phyloP scores from a whole-genome alignment of 2,329 filamentous ascomycete species.

The Aspergillus viridinutans region DNA sequence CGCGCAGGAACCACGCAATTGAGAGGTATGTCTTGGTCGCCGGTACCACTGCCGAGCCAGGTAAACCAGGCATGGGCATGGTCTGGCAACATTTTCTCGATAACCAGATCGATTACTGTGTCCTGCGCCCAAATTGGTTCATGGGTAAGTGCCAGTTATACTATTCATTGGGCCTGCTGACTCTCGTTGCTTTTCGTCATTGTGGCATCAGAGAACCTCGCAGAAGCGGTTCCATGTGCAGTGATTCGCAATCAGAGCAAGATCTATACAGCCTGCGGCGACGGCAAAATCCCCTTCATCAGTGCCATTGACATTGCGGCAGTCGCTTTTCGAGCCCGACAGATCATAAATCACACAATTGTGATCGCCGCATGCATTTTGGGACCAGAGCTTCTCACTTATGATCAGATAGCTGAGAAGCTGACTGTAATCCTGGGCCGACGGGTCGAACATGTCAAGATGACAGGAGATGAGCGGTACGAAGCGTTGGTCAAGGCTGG shows the following conservation, averaged over 20 bases:
- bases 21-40: conserved; percentile 46
- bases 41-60: conserved; percentile 34
- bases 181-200: neutral
- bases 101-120: conserved; percentile 40
- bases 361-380: conserved; percentile 36
- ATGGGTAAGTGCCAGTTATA: conserved; percentile 29
- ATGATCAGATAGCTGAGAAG: conserved; percentile 24
- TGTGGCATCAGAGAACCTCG: conserved; percentile 42
- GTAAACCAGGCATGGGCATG: conserved; percentile 32
- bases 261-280: conserved; percentile 42
- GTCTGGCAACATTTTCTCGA: conserved; percentile 39
- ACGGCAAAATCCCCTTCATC: conserved; percentile 47
- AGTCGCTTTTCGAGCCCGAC: conserved; percentile 39
- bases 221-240: conserved; percentile 25
- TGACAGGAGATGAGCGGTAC: neutral
- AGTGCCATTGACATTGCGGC: conserved; percentile 46
- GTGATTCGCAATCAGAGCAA: conserved; percentile 38
- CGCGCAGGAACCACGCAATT: conserved; percentile 30
- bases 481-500: neutral
- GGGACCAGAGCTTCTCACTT: conserved; percentile 29
- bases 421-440: neutral
- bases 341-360: conserved; percentile 38
- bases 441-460: neutral
- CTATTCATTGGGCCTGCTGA: neutral
- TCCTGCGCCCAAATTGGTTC: conserved; percentile 49